phyloP scores from a whole-genome alignment of 768 basidiomycete genomes.

The Psilocybe azurescens region DNA sequence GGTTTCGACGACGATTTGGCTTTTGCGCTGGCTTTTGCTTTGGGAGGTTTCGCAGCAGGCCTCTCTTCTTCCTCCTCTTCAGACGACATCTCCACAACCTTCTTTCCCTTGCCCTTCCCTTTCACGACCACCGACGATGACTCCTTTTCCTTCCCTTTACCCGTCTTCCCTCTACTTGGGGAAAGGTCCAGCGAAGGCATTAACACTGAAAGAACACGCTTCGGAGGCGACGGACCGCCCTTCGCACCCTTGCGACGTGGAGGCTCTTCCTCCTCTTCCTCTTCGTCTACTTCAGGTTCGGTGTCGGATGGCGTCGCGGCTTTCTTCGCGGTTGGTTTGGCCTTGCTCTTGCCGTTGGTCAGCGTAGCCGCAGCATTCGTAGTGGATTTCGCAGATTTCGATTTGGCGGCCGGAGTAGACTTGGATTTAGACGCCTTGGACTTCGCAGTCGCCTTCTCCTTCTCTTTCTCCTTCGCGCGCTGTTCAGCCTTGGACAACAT shows the following conservation, averaged over 20 bases:
- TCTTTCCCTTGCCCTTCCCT: conserved; percentile 1
- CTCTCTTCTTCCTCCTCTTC: conserved; percentile 7
- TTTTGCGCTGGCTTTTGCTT: conserved; percentile 3
- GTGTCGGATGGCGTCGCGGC: conserved; percentile 7
- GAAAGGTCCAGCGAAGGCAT: conserved; percentile 18
- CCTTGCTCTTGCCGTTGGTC: conserved; percentile 15
- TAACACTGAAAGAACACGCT: conserved; percentile 19
- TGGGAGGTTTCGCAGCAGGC: not conserved
- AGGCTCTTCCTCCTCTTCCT: conserved; percentile 13
- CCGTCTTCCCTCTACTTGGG: conserved; percentile 6
- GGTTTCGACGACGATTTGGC: conserved; percentile 10
- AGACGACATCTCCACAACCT: not conserved
- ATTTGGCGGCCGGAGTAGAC: not conserved
- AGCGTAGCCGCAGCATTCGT: no score
- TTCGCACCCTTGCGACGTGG: conserved; percentile 5
- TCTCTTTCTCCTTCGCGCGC: conserved; percentile 7
- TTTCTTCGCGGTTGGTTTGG: conserved; percentile 1
- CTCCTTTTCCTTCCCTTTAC: conserved; percentile 7
- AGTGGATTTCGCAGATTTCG: conserved; percentile 2
- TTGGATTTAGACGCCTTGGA: not conserved
- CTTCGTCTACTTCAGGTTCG: conserved; percentile 17
- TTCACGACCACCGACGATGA: conserved; percentile 3
- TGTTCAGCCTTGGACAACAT: conserved; percentile 8
- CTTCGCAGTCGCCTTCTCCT: conserved; percentile 11
- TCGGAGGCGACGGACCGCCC: not conserved